Conservation (phyloP, 1,284 basidiomycete species). For the Butyriboletus appendiculatus region DNA sequence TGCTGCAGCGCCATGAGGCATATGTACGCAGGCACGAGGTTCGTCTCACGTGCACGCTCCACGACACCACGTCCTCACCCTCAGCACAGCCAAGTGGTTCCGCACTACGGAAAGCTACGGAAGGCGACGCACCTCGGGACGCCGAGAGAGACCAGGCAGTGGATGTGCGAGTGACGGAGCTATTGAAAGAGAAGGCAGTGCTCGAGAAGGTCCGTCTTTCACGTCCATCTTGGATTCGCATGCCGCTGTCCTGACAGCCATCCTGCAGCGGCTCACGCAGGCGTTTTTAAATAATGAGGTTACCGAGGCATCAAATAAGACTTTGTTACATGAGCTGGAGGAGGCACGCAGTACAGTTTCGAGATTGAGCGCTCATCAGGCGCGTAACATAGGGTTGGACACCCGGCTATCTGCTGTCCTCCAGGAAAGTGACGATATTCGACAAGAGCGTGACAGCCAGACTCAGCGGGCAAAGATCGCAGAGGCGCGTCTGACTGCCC, state of each 20-base stretch:
- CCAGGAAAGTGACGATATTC: conserved; percentile 82
- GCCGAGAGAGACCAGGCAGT: conserved; percentile 19
- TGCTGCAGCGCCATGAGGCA: conserved; percentile 85
- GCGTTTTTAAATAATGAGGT: conserved; percentile 83
- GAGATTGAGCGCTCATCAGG: conserved; percentile 69
- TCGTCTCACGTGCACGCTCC: conserved; percentile 26
- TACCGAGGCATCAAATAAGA: conserved; percentile 77
- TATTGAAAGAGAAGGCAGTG: conserved; percentile 58
- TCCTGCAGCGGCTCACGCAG: conserved; percentile 70
- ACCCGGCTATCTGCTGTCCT: conserved; percentile 58
- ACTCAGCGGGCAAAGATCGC: conserved; percentile 68
- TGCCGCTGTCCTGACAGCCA: conserved; percentile 8
- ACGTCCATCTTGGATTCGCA: background rate
- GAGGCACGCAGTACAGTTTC: conserved; percentile 71
- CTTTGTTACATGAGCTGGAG: conserved; percentile 74
- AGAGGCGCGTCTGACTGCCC: conserved; percentile 61
- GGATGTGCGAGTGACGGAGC: conserved; percentile 42
- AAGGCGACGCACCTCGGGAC: conserved; percentile 13
- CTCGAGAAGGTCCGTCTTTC: conserved; percentile 61
- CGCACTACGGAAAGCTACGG: conserved; percentile 15
- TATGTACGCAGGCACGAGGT: conserved; percentile 77
- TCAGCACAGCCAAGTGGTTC: conserved; percentile 18
- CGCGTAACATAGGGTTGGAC: conserved; percentile 71
- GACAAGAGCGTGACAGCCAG: conserved; percentile 81
- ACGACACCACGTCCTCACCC: conserved; percentile 11